These are phyloP conservation scores for Raphanus hybrid DNA, from an alignment of 441 rosid species.

Conservation along the genomic window DNA sequence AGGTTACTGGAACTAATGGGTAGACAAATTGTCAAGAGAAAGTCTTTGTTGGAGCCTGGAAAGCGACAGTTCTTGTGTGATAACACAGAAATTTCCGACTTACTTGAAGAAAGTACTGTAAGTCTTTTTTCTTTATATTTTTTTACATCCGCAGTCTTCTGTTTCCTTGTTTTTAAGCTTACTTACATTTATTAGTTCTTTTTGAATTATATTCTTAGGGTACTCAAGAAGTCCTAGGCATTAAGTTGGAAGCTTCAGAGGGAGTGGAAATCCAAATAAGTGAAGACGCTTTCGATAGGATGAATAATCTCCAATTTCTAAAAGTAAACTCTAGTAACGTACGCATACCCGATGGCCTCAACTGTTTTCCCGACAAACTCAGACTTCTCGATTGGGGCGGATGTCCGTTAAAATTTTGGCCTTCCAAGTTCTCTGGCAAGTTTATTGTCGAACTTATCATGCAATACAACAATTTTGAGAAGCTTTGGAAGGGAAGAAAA, in stretches of 20 bases:
- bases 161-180: background rate
- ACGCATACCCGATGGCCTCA: slow-evolving; percentile 17
- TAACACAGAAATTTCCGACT: background rate
- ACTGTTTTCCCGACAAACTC: slow-evolving; percentile 36
- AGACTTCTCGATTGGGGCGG: slow-evolving; percentile 30
- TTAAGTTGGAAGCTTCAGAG: background rate
- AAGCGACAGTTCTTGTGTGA: slow-evolving; percentile 46
- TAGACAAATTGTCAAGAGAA: slow-evolving; percentile 43
- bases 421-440: slow-evolving; percentile 15
- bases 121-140: background rate
- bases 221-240: slow-evolving; percentile 19
- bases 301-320: slow-evolving; percentile 43
- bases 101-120: slow-evolving; percentile 8
- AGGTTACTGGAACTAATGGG: slow-evolving; percentile 49
- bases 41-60: slow-evolving; percentile 39
- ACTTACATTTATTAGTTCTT: background rate
- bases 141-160: background rate
- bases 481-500: slow-evolving; percentile 42
- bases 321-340: background rate
- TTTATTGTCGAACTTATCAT: slow-evolving; percentile 27
- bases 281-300: slow-evolving; percentile 26
- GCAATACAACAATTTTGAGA: slow-evolving; percentile 24
- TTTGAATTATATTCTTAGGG: slow-evolving; percentile 4
- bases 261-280: background rate
- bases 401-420: slow-evolving; percentile 32